Evolutionary conservation across 1,284 basidiomycete genomes (phyloP).

Genomic region (Apiotrichum mycotoxinovorans): DNA sequence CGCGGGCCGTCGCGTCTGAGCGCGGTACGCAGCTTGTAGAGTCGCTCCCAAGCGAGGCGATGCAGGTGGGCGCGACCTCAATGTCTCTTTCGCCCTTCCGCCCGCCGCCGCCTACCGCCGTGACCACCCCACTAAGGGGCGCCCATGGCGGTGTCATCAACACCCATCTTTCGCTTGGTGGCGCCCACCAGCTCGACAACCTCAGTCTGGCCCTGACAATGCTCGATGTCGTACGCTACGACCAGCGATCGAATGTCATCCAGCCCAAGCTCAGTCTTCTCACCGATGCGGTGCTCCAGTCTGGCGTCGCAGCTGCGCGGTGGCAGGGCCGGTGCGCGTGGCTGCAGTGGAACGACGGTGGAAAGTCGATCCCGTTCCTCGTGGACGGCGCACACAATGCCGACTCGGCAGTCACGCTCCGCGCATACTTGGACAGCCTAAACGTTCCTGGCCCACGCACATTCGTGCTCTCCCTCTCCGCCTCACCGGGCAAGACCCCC

Average conservation of each 20-base stretch:
- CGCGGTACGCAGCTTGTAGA: constrained; percentile 33
- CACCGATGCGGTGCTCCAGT: constrained; percentile 54
- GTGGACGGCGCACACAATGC: constrained; percentile 95
- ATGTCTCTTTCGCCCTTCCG: constrained; percentile 39
- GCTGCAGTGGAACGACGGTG: constrained; percentile 27
- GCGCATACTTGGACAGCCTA: constrained; percentile 64
- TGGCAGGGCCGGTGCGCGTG: constrained; percentile 87
- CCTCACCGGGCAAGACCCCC: constrained; percentile 75
- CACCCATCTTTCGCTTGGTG: constrained; percentile 59
- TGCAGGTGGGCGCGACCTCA: constrained; percentile 7
- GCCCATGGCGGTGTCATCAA: constrained; percentile 9
- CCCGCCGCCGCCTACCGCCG: constrained; percentile 16
- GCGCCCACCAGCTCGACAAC: constrained; percentile 78
- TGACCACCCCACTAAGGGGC: constrained; percentile 22
- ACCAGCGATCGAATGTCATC: constrained; percentile 43
- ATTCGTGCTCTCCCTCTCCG: constrained; percentile 71
- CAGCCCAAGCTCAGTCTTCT: constrained; percentile 48
- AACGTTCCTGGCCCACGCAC: constrained; percentile 49
- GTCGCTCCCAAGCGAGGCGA: constrained; percentile 11
- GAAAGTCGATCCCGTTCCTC: constrained; percentile 53
- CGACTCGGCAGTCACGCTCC: constrained; percentile 70
- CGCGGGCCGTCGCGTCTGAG: constrained; percentile 49
- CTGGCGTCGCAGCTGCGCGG: constrained; percentile 59
- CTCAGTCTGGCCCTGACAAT: constrained; percentile 66
- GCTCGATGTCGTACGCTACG: constrained; percentile 60